Base-by-base conservation (phyloP, 139 green algal genomes). In the Diplosphaera chodatii region DNA sequence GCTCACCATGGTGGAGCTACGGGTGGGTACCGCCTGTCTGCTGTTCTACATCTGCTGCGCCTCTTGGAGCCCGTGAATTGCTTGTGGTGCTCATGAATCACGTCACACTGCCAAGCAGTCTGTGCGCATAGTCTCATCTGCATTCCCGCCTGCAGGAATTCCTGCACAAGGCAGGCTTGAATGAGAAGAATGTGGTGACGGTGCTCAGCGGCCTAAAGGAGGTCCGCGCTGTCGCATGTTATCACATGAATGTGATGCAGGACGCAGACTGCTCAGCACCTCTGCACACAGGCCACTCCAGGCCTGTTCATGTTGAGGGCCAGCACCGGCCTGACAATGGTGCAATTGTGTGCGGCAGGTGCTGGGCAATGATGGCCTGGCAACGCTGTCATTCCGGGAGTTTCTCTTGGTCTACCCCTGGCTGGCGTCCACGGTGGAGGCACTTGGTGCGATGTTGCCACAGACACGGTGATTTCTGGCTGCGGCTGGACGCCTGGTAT, bases 1-100 rank as follows among this genome's bases (percentile, higher is more conserved):
- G 3, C 40, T 79, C 48, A 79, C 74, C 18, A 30, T 72, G 18
- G 31, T 70, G 5, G 74, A 79, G 41, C 68, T 79, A 1, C 48
- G 64, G 63, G 74, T 79, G 41, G 13, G 16, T 59, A 20, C 10
- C 37, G 10, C 8, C 37, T 10, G 8, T n/a, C n/a, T n/a, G n/a
- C n/a, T n/a, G n/a, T n/a, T n/a, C n/a, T n/a, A n/a, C n/a, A n/a
- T n/a, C n/a, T n/a, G n/a, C n/a, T n/a, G n/a, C n/a, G n/a, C n/a
- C n/a, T n/a, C 3, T 31, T 20, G 37, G 37, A 37, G 40, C 40
- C 37, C 40, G 67, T 5, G 37, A 29, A 40, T 66, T n/a, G 40
- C 20, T 21, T 56, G 55, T 56, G 29, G n/a, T n/a, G n/a, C n/a
- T n/a, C n/a, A n/a, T n/a, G n/a, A n/a, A n/a, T n/a, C n/a, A n/a